A percentile compares a stretch with the other conserved stretches of the same genome.
Evolutionary conservation across 148 eudicot species (phyloP).

Genomic region (Simmondsia chinensis): DNA sequence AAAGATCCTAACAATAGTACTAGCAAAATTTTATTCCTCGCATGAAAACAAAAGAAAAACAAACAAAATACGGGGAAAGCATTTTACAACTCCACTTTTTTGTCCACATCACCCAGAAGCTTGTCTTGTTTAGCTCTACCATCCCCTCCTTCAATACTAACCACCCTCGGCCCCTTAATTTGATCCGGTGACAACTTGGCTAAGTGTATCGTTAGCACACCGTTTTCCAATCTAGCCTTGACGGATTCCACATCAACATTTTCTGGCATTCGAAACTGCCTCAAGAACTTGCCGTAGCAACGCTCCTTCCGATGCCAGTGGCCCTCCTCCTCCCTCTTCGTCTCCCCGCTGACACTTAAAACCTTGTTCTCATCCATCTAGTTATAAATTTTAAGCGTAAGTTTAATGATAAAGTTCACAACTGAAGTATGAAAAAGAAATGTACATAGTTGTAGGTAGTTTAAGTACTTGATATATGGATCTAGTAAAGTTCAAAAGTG

Average conservation of each 20-base stretch:
- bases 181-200: constrained; percentile 14
- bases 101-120: background rate
- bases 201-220: constrained; percentile 19
- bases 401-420: too few species aligned
- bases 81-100: constrained; percentile 12
- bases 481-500: too few species aligned
- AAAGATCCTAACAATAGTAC: too few species aligned
- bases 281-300: constrained; percentile 23
- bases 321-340: constrained; percentile 29
- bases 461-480: too few species aligned
- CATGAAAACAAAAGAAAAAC: too few species aligned
- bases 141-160: constrained; percentile 14
- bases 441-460: too few species aligned
- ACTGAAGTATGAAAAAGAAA: too few species aligned
- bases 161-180: constrained; percentile 19
- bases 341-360: constrained; percentile 28
- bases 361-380: constrained; percentile 34
- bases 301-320: constrained; percentile 29
- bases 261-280: constrained; percentile 25
- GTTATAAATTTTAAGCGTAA: too few species aligned
- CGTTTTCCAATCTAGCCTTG: constrained; percentile 25
- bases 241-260: constrained; percentile 23
- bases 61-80: too few species aligned
- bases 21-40: too few species aligned
- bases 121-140: background rate